Base-by-base conservation (phyloP, 106 monocot species). In the Platanthera zijinensis region DNA sequence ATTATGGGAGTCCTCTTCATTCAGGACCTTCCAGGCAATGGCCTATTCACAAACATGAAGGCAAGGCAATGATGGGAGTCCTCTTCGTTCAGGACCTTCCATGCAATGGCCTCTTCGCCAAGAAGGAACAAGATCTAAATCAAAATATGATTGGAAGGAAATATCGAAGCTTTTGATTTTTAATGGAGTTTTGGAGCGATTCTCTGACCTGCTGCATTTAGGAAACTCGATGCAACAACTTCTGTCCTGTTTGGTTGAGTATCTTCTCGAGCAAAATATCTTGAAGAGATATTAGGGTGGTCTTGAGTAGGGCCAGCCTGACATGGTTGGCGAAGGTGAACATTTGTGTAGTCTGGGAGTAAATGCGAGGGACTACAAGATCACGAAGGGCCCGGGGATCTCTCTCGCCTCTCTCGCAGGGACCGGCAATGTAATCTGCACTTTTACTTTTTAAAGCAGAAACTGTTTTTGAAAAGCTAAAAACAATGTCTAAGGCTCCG, bases 281-380 rank as follows among this genome's bases (percentile, higher is more conserved):
- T 80, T 92, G 92, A 28, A 92, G 80, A 12, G 86, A 86, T 10
- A 92, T 57, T 0, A 92, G 84, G 0, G 92, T 86, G 4, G 92
- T 92, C 74, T 97, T 91, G 8, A 97, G 83, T 89, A 97, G 88
- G 76, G 94, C 93, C 0, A 97, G 85, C 3, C 89, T 89, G 0
- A 89, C 86, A 78, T 89, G 89, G 75, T 92, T 92, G 0, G 92
- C 82, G 45, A 92, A 89, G 47, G 82, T 87, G 78, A 92, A 84
- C 18, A 89, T 75, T 0, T 86, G 89, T 5, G 82, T 74, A 71
- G 86, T 62, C 89, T 89, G 83, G 0, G n/a, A 47, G 7, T 46
- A 3, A 48, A 48, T 3, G 39, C 39, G 2, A 39, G 39, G 39
- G 39, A 1, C 2, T 1, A 39, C 3, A 39, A 39, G 3, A 39